Conservation (phyloP, 2,329 filamentous ascomycete genomes). For the Neofusicoccum cordaticola region DNA sequence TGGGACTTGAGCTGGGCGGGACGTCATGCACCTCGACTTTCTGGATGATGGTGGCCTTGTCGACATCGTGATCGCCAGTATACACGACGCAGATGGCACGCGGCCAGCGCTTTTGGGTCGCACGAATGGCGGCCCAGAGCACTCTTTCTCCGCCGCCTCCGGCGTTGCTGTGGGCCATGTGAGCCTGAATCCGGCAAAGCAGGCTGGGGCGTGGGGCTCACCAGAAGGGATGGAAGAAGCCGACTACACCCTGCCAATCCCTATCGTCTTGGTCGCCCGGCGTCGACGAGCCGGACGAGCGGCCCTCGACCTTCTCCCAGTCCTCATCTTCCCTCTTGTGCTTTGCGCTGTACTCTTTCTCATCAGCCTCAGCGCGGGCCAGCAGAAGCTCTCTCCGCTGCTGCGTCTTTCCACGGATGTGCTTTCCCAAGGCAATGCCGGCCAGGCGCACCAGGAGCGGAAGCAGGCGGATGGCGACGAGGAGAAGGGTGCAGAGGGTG, state of each 20-base stretch:
- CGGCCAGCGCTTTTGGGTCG: constrained; percentile 85
- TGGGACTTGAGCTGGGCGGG: not conserved
- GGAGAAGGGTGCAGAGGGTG: constrained; percentile 17
- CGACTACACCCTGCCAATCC: constrained; percentile 81
- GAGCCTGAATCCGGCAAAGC: constrained; percentile 19
- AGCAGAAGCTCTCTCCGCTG: constrained; percentile 34
- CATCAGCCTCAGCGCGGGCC: constrained; percentile 31
- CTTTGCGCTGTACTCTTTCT: constrained; percentile 23
- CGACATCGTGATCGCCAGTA: constrained; percentile 88
- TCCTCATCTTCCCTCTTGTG: constrained; percentile 54
- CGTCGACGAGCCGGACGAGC: constrained; percentile 44
- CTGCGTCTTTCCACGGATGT: constrained; percentile 32
- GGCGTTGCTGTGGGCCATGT: constrained; percentile 68
- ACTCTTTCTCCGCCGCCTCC: constrained; percentile 94
- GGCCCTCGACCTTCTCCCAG: constrained; percentile 66
- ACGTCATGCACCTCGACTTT: constrained; percentile 64
- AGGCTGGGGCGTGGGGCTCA: constrained; percentile 36
- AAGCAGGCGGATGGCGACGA: constrained; percentile 26
- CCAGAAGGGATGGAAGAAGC: constrained; percentile 98
- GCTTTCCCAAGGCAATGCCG: constrained; percentile 29
- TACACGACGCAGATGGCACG: constrained; percentile 89
- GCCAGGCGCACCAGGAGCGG: constrained; percentile 28
- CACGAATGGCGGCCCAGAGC: constrained; percentile 90
- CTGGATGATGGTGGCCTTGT: constrained; percentile 73
- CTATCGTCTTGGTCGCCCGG: constrained; percentile 48